phyloP scores from a whole-genome alignment of 306 rosid genomes.

The Trichosanthes truncata region DNA sequence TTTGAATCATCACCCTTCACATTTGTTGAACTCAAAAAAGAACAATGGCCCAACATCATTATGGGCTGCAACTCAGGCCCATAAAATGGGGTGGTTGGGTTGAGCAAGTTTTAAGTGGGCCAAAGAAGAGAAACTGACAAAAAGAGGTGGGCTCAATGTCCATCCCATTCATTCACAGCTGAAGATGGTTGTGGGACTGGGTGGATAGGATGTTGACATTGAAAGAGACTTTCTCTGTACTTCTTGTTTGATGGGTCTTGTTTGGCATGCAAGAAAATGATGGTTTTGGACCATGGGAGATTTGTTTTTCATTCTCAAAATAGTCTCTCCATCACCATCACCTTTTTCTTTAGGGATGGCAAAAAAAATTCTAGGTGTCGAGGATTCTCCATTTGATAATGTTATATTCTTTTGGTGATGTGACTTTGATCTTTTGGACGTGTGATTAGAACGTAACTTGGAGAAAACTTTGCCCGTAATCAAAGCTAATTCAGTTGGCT shows the following conservation, averaged over 20 bases:
- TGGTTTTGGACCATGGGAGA: neutral
- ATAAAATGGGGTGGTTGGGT: neutral
- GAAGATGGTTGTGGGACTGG: neutral
- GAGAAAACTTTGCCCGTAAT: neutral
- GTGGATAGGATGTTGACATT: constrained; percentile 5
- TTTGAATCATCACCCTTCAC: too few relatives aligned
- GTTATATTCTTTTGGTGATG: neutral
- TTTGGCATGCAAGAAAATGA: neutral
- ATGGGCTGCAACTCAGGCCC: neutral
- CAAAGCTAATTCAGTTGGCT: neutral
- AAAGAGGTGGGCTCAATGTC: neutral
- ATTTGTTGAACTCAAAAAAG: too few relatives aligned
- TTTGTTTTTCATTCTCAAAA: neutral
- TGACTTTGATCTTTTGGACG: neutral
- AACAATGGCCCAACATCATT: neutral
- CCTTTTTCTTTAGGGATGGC: neutral
- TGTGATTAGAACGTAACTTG: neutral
- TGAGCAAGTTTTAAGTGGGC: neutral
- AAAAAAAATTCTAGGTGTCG: neutral
- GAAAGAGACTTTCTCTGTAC: neutral
- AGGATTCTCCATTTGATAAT: neutral
- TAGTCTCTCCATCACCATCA: neutral
- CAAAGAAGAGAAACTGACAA: neutral
- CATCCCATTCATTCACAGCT: neutral
- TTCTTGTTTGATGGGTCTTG: constrained; percentile 1